These are phyloP conservation scores for Sporothrix mexicana DNA, from an alignment of 2,329 filamentous ascomycete species.

Conservation along the genomic window DNA sequence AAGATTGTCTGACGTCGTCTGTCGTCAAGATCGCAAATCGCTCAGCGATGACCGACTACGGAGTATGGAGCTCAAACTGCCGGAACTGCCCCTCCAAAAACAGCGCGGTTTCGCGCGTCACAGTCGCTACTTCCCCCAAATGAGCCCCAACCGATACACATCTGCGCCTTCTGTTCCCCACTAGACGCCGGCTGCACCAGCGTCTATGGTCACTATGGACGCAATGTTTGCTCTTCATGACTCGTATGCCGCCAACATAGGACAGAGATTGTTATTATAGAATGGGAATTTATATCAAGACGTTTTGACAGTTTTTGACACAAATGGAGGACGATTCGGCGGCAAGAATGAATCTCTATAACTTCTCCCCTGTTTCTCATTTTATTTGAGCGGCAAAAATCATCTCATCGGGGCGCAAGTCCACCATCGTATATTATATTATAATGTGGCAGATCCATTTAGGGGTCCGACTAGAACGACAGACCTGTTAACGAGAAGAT, in stretches of 20 bases:
- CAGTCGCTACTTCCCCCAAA: neutral
- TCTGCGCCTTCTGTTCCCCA: neutral
- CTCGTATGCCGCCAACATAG: neutral
- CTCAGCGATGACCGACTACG: neutral
- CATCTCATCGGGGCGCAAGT: conserved; percentile 7
- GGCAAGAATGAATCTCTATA: no score
- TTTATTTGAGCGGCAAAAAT: no score
- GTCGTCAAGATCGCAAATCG: neutral
- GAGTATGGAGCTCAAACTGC: neutral
- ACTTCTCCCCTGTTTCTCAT: no score
- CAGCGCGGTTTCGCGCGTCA: neutral
- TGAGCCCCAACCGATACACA: neutral
- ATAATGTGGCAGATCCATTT: conserved; percentile 26
- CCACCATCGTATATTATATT: neutral
- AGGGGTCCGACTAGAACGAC: no score
- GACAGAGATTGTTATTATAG: neutral
- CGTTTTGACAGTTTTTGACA: no score
- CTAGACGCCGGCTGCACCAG: neutral
- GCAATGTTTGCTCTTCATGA: neutral
- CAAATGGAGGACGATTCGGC: no score
- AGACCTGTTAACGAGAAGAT: no score
- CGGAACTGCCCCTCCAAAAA: conserved; percentile 6
- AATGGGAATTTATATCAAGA: neutral
- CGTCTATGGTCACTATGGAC: neutral
- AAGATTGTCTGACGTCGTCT: neutral